Evolutionary conservation across 371 early-diverging fungal species (phyloP).

Genomic region (Cladochytrium tenue): DNA sequence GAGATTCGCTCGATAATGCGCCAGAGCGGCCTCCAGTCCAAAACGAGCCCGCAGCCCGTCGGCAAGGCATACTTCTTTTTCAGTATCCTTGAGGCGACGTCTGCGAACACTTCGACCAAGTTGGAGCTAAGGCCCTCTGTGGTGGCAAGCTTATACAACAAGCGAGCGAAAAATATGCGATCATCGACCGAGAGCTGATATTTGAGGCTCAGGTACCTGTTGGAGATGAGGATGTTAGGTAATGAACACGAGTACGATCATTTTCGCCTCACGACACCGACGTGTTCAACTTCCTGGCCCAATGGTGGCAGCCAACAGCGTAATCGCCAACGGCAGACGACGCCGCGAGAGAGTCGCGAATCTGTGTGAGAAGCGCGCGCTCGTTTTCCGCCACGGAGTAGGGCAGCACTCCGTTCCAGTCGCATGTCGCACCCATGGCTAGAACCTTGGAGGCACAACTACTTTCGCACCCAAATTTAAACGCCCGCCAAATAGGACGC

Average conservation of each 20-base stretch:
- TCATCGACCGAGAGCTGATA: slow-evolving; percentile 15
- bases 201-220: neutral
- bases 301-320: slow-evolving; percentile 56
- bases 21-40: slow-evolving; percentile 79
- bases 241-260: too few relatives aligned
- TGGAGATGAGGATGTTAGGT: neutral
- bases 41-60: slow-evolving; percentile 51
- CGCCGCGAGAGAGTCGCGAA: slow-evolving; percentile 53
- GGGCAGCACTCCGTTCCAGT: slow-evolving; percentile 40
- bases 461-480: too few relatives aligned
- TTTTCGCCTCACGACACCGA: slow-evolving; percentile 22
- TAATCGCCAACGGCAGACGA: slow-evolving; percentile 62
- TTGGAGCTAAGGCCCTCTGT: neutral
- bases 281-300: slow-evolving; percentile 63
- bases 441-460: too few relatives aligned
- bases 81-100: slow-evolving; percentile 3
- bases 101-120: neutral
- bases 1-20: slow-evolving; percentile 54
- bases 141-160: neutral
- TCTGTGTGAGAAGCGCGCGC: slow-evolving; percentile 54
- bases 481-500: too few relatives aligned
- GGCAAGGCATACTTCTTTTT: slow-evolving; percentile 58
- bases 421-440: slow-evolving; percentile 3
- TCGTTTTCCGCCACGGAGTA: slow-evolving; percentile 60
- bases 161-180: neutral